A percentile compares a stretch with the other conserved stretches of the same genome.
Conservation (phyloP, 306 rosid species). For the Oxytropis ochrocephala region DNA sequence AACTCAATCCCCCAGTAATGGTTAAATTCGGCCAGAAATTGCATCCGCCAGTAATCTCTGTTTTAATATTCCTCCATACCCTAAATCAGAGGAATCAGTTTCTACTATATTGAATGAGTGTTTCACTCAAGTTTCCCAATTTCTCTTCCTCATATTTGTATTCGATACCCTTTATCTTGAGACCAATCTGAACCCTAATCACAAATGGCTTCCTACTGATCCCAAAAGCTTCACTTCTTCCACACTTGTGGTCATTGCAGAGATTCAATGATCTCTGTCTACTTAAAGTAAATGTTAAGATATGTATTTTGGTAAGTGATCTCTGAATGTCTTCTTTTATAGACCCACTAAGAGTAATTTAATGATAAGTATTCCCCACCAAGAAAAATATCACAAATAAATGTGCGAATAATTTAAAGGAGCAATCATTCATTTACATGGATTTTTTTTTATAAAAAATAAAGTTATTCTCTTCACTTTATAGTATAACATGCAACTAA, state of each 20-base stretch:
- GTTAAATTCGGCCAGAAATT: too few relatives aligned
- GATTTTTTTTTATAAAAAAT: too few relatives aligned
- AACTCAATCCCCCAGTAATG: too few relatives aligned
- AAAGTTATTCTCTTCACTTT: too few relatives aligned
- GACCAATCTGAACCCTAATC: slow-evolving; percentile 37
- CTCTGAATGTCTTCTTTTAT: slow-evolving; percentile 19
- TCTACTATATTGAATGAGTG: slow-evolving; percentile 39
- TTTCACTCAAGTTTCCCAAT: slow-evolving; percentile 26
- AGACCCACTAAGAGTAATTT: background rate
- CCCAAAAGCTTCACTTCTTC: slow-evolving; percentile 42
- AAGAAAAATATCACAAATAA: background rate
- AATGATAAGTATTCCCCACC: background rate
- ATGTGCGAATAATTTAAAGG: too few relatives aligned
- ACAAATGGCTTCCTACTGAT: slow-evolving; percentile 37
- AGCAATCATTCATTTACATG: too few relatives aligned
- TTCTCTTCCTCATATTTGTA: slow-evolving; percentile 39
- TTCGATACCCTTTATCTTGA: slow-evolving; percentile 43
- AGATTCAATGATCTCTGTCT: background rate
- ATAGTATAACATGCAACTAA: too few relatives aligned
- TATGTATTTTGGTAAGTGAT: background rate
- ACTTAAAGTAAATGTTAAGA: too few relatives aligned
- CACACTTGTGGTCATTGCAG: background rate
- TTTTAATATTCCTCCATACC: too few relatives aligned
- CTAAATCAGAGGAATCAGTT: too few relatives aligned
- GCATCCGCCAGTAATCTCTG: too few relatives aligned